Evolutionary conservation across 495 filamentous ascomycete species (phyloP), one percentile per base, ranked within the genome.

Genomic region (Daldinia grandis): DNA sequence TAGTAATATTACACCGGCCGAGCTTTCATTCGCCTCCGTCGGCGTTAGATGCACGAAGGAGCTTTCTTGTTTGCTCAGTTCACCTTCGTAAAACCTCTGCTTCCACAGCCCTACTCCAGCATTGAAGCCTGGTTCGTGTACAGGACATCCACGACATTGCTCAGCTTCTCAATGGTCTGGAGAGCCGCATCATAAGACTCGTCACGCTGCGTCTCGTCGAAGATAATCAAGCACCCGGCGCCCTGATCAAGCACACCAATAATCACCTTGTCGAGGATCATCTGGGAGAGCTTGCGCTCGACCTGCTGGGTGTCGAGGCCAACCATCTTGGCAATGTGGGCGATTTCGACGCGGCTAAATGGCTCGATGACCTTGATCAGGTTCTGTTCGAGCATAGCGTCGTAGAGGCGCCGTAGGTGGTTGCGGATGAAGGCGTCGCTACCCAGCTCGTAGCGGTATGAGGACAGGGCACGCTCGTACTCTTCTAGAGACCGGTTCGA

Each of bases 191-290:
- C 96, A 77, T 98, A 99, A 6, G 92, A 90, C 79, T 96, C 89
- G 80, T 99, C 95, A 69, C 93, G 86, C 76, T 95, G 90, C 28
- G 91, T 92, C 87, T 98, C 95, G 72, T 99, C 95, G 74, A 90
- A 99, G 64, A 99, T 92, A 78, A 97, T 97, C 80, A 99, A 83
- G 79, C 96, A 98, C 7, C 95, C 94, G 12, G 93, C 92, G n/a
- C 96, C 95, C 78, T 99, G 96, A 80, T 99, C 95, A 76, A 99
- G 83, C 59, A 99, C 95, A 28, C 95, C 95, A 55, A 97, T 92
- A 78, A 99, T 98, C 63, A 98, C 93, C 85, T 97, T 97, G 81
- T 99, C 95, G 64, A 99, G 85, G 74, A 99, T 99, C 95, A 99
- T 99, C 86, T 98, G 95, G 30, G 91, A 94, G 40, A 99, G 87